A percentile compares a stretch with the other conserved stretches of the same genome.
phyloP scores from a whole-genome alignment of 2,329 filamentous ascomycete species.

The Aspergillus thermomutatus region DNA sequence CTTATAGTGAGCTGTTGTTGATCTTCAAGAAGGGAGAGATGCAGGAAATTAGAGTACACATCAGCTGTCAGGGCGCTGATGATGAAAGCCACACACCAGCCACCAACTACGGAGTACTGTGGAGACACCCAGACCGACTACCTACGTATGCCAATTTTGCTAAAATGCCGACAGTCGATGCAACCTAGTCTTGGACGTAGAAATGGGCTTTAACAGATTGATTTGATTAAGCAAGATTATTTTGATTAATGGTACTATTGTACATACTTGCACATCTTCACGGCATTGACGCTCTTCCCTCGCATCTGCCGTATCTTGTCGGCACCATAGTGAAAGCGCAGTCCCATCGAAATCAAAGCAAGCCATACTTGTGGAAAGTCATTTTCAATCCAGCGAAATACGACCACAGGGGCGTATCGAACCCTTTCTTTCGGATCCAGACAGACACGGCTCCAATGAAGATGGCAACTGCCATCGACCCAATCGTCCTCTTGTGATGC shows the following conservation, averaged over 20 bases:
- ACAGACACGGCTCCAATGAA: constrained; percentile 66
- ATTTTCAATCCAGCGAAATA: constrained; percentile 28
- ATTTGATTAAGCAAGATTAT: not conserved
- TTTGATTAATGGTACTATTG: not conserved
- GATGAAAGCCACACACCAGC: constrained; percentile 30
- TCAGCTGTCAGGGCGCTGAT: constrained; percentile 22
- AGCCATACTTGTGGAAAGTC: constrained; percentile 13
- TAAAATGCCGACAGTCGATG: constrained; percentile 85
- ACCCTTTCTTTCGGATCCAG: constrained; percentile 55
- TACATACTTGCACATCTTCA: not conserved
- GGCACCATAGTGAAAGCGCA: not conserved
- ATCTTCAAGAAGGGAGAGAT: constrained; percentile 8
- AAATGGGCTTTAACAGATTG: not conserved
- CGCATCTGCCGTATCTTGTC: not conserved
- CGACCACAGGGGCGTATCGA: constrained; percentile 34
- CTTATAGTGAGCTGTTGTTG: constrained; percentile 11
- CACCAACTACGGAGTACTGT: constrained; percentile 19
- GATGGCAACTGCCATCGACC: constrained; percentile 61
- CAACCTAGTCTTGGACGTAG: constrained; percentile 76
- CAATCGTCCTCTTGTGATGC: constrained; percentile 63
- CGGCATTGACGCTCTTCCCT: not conserved
- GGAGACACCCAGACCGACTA: too few species aligned
- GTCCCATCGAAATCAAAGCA: not conserved
- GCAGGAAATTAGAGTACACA: constrained; percentile 31
- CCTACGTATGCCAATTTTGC: not conserved